These are phyloP conservation scores for Fraxinus sp. DNA, from an alignment of 305 asterid genomes.

Conservation along the genomic window DNA sequence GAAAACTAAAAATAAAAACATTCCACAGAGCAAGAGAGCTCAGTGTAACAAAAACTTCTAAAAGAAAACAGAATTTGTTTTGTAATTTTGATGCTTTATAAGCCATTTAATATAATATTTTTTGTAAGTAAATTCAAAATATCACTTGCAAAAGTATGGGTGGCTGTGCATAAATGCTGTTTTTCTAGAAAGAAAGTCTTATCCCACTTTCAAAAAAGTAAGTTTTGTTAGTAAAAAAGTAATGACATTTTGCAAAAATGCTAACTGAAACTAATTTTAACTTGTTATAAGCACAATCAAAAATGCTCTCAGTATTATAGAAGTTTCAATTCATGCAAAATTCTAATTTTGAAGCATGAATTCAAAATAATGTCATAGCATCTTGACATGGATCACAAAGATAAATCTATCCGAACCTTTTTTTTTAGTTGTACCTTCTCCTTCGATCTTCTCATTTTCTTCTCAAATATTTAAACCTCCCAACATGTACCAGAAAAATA, in stretches of 20 bases:
- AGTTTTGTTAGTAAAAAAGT: neutral
- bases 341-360: neutral
- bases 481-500: neutral
- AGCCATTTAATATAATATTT: neutral
- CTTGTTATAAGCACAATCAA: neutral
- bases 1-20: neutral
- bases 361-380: neutral
- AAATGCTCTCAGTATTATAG: neutral
- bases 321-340: neutral
- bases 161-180: neutral
- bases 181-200: neutral
- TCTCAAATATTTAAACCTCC: neutral
- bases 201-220: neutral
- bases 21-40: neutral
- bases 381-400: neutral
- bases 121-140: neutral
- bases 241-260: neutral
- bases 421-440: neutral
- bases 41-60: neutral
- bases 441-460: neutral
- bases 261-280: neutral
- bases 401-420: neutral
- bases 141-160: neutral
- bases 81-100: neutral
- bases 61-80: neutral